Evolutionary conservation across 2,329 filamentous ascomycete genomes (phyloP).

Genomic region (Neopestalotiopsis sp.): DNA sequence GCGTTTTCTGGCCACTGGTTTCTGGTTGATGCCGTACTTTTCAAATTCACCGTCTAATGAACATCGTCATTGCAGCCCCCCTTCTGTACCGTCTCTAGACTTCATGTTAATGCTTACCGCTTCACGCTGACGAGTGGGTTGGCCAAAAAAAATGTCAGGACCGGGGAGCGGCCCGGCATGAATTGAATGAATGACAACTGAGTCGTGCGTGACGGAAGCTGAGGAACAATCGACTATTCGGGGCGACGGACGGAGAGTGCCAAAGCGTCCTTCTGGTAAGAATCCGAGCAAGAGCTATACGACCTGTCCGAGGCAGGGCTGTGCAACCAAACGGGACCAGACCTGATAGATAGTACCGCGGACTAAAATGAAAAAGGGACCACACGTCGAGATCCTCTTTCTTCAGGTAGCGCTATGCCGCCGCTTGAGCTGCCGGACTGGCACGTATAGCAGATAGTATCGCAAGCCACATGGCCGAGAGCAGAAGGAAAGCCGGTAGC

Average conservation of each 20-base stretch:
- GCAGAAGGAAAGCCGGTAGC: neutral
- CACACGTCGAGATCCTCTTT: neutral
- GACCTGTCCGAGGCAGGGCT: neutral
- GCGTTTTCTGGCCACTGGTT: neutral
- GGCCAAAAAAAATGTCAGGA: neutral
- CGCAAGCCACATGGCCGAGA: neutral
- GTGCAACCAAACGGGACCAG: neutral
- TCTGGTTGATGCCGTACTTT: neutral
- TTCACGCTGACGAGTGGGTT: neutral
- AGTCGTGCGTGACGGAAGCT: neutral
- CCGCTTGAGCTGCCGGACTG: neutral
- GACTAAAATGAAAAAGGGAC: neutral
- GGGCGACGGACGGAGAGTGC: neutral
- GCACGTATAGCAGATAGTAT: slow-evolving; percentile 1
- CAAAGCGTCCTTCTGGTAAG: neutral
- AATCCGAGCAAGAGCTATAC: neutral
- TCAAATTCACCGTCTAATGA: neutral
- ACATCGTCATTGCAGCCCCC: neutral
- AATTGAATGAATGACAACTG: neutral
- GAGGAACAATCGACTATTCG: neutral
- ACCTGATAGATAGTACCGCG: neutral
- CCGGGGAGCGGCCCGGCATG: neutral
- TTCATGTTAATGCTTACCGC: neutral
- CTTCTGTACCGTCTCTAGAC: neutral
- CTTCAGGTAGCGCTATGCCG: slow-evolving; percentile 1